phyloP scores from a whole-genome alignment of 805 yeast species.

The Candida maris region DNA sequence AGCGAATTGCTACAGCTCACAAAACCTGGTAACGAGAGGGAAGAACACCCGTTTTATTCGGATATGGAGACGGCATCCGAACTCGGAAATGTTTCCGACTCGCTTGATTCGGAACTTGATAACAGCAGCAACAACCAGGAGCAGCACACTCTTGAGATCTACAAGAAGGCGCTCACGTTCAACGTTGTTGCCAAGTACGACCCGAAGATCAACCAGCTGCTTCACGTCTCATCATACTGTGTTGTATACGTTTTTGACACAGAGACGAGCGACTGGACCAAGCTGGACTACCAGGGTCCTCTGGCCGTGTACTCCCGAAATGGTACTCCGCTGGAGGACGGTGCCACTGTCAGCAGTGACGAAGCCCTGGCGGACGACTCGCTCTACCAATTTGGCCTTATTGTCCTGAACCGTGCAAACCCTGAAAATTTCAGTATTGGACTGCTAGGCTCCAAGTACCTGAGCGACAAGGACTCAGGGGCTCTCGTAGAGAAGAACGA shows the following conservation, averaged over 20 bases:
- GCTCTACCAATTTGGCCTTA: constrained; percentile 59
- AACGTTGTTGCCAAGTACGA: constrained; percentile 78
- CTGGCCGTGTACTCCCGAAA: constrained; percentile 52
- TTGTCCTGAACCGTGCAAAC: constrained; percentile 61
- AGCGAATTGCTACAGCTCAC: too few relatives aligned
- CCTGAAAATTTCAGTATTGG: constrained; percentile 75
- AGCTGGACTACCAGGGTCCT: constrained; percentile 67
- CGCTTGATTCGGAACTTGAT: too few relatives aligned
- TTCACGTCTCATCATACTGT: constrained; percentile 68
- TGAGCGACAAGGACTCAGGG: constrained; percentile 31
- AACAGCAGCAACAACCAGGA: constrained; percentile 23
- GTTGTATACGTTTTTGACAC: constrained; percentile 64
- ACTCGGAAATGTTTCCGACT: too few relatives aligned
- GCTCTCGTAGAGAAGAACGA: constrained; percentile 68
- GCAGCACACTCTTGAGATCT: constrained; percentile 58
- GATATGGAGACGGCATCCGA: too few relatives aligned
- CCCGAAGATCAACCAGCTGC: constrained; percentile 61
- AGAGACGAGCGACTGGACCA: constrained; percentile 61
- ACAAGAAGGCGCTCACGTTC: constrained; percentile 64
- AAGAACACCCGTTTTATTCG: too few relatives aligned
- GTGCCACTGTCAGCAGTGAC: constrained; percentile 6
- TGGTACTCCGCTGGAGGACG: constrained; percentile 5
- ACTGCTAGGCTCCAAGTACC: constrained; percentile 50
- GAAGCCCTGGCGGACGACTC: constrained; percentile 37
- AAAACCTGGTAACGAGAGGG: too few relatives aligned